Evolutionary conservation across 176 grass and related monocot species (phyloP).

Genomic region (Avena atlantica): DNA sequence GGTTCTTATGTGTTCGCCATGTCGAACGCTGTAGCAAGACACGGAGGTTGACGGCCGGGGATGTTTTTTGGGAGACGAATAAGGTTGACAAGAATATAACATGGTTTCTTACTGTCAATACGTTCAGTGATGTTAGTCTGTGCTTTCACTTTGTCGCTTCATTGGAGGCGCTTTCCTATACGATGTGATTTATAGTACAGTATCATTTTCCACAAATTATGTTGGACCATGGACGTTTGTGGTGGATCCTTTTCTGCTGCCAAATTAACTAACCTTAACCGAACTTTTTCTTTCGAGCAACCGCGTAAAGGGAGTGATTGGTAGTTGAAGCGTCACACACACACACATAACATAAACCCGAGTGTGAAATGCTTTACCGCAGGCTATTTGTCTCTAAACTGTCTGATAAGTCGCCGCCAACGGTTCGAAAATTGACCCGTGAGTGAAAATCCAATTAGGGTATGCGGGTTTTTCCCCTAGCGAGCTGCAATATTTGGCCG

Average conservation of each 20-base stretch:
- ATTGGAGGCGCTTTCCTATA: background rate
- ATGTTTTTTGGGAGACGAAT: background rate
- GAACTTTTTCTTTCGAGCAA: background rate
- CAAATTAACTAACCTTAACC: constrained; percentile 12
- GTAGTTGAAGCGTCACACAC: too few species aligned
- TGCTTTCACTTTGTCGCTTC: background rate
- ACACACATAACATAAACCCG: too few species aligned
- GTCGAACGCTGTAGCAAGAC: background rate
- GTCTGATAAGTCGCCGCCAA: background rate
- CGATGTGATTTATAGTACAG: background rate
- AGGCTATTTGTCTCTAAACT: background rate
- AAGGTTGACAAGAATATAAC: background rate
- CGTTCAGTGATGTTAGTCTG: background rate
- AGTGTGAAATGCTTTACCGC: background rate
- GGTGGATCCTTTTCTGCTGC: background rate
- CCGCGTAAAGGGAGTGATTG: background rate
- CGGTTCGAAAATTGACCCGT: background rate
- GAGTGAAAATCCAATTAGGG: background rate
- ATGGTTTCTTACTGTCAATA: background rate
- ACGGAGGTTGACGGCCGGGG: background rate
- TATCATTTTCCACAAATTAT: background rate
- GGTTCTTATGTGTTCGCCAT: background rate
- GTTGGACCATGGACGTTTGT: background rate
- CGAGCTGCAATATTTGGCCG: too few species aligned
- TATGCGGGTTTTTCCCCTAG: background rate